Percentiles rank a stretch among this genome's conserved stretches.
phyloP scores from a whole-genome alignment of 345 rosid species.

The Capsella bursapastoris region DNA sequence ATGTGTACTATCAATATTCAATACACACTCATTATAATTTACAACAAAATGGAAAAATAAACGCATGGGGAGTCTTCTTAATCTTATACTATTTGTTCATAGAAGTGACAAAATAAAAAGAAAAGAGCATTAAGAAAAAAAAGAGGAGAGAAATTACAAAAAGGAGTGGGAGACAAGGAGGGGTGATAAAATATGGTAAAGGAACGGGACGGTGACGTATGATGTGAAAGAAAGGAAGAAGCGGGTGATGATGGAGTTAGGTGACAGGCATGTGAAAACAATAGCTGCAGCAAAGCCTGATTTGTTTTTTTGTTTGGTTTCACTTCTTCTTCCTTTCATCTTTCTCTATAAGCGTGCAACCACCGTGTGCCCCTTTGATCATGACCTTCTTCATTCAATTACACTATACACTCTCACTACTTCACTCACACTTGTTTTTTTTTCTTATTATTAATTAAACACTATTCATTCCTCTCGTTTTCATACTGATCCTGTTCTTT shows the following conservation, averaged over 20 bases:
- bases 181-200: neutral
- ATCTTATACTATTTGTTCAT: neutral
- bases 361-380: conserved; percentile 30
- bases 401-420: no score
- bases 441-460: neutral
- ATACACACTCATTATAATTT: neutral
- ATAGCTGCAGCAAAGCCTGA: conserved; percentile 32
- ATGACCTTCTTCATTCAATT: neutral
- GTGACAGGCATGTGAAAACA: conserved; percentile 39
- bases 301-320: conserved; percentile 22
- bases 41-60: neutral
- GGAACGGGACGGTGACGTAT: conserved; percentile 10
- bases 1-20: neutral
- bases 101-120: no score
- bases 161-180: conserved; percentile 24
- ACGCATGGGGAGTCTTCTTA: neutral
- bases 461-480: neutral
- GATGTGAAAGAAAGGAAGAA: conserved; percentile 31
- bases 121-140: neutral
- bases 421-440: neutral
- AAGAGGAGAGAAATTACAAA: no score
- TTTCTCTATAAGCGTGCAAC: conserved; percentile 25
- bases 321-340: neutral
- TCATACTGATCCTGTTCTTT: conserved; percentile 26
- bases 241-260: conserved; percentile 42